Conservation (phyloP, 805 yeast species). For the Saturnispora halmiae region DNA sequence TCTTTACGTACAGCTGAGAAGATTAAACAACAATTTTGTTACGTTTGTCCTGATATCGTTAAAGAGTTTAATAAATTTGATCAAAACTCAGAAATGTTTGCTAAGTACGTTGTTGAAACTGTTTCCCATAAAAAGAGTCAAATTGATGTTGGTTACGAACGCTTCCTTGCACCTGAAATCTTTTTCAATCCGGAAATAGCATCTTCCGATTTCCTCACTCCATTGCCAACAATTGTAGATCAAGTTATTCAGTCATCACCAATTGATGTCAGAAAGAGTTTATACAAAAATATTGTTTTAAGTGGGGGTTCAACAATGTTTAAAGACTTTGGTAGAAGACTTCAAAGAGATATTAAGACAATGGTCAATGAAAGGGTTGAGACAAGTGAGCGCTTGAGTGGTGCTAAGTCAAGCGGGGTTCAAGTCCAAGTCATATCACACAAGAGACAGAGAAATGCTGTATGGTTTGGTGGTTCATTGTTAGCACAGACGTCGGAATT, state of each 20-base stretch:
- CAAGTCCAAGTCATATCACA: conserved; percentile 96
- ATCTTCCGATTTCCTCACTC: conserved; percentile 89
- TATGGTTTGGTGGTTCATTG: conserved; percentile 98
- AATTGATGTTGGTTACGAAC: conserved; percentile 95
- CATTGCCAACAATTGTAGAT: conserved; percentile 93
- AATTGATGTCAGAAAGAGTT: conserved; percentile 94
- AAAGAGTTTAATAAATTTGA: conserved; percentile 93
- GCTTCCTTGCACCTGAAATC: conserved; percentile 98
- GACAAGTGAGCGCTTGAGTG: conserved; percentile 66
- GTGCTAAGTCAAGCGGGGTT: conserved; percentile 81
- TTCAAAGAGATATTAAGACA: conserved; percentile 86
- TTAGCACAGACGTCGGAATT: conserved; percentile 97
- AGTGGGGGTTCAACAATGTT: conserved; percentile 99
- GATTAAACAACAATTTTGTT: conserved; percentile 93
- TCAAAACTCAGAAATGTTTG: conserved; percentile 87
- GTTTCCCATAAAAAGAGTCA: conserved; percentile 53
- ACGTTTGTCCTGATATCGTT: conserved; percentile 95
- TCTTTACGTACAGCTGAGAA: conserved; percentile 92
- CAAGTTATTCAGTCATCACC: conserved; percentile 92
- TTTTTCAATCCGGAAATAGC: conserved; percentile 98
- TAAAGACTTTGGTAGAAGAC: conserved; percentile 93
- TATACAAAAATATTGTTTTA: conserved; percentile 89
- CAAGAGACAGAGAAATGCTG: conserved; percentile 96
- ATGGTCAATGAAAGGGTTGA: conserved; percentile 85
- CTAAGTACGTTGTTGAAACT: conserved; percentile 82